phyloP scores from a whole-genome alignment of 306 rosid species.

The Lagenaria siceraria region DNA sequence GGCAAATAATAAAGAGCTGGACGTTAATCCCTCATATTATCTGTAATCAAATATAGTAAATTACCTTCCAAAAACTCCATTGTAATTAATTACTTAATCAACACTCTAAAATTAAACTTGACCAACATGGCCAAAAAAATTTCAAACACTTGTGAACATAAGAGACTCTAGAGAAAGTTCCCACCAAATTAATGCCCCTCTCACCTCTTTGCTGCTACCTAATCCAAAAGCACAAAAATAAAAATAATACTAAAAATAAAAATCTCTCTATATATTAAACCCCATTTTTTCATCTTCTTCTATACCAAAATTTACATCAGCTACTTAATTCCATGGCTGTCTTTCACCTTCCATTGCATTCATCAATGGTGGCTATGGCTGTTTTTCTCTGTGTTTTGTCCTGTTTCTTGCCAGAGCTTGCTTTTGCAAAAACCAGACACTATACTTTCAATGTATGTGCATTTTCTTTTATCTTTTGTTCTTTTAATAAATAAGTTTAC shows the following conservation, averaged over 20 bases:
- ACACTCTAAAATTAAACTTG: conserved; percentile 75
- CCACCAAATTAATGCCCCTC: not conserved
- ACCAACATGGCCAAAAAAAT: conserved; percentile 25
- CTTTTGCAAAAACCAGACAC: conserved; percentile 48
- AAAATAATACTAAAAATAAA: no score
- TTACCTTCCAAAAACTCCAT: not conserved
- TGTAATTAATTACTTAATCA: conserved; percentile 31
- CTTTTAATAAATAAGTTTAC: not conserved
- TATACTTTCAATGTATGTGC: conserved; percentile 52
- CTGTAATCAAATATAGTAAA: not conserved
- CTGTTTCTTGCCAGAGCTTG: conserved; percentile 28
- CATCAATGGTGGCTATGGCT: conserved; percentile 24
- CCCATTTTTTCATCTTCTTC: not conserved
- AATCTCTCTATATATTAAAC: not conserved
- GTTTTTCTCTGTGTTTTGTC: conserved; percentile 18
- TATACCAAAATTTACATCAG: not conserved
- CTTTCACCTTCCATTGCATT: not conserved
- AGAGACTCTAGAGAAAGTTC: not conserved
- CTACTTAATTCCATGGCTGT: not conserved
- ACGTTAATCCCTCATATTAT: not conserved
- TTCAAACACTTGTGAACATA: not conserved
- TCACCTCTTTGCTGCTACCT: not conserved
- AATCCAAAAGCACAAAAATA: not conserved
- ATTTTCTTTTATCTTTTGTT: not conserved
- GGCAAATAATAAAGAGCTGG: not conserved